Evolutionary conservation across 441 rosid genomes (phyloP).

Genomic region (Rhodomyrtus psidioides): DNA sequence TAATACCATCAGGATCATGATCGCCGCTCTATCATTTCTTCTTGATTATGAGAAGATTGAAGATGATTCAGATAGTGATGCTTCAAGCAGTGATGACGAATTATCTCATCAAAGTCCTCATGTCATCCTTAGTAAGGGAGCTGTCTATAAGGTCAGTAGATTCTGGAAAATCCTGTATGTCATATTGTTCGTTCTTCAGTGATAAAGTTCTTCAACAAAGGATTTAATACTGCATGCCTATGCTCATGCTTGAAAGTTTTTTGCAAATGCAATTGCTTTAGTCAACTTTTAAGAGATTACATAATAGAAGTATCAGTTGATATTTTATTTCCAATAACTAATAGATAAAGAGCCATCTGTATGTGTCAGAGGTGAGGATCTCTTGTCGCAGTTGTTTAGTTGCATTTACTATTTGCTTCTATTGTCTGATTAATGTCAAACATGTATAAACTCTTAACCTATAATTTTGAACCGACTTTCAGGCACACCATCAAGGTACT

Average conservation of each 20-base stretch:
- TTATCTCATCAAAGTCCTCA: conserved; percentile 30
- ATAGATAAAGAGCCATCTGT: neutral
- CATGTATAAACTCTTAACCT: neutral
- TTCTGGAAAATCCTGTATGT: neutral
- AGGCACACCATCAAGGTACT: conserved; percentile 87
- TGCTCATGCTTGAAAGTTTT: neutral
- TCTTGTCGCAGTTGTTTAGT: neutral
- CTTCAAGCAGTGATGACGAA: conserved; percentile 71
- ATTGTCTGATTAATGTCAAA: neutral
- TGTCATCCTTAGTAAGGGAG: conserved; percentile 47
- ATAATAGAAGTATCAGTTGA: neutral
- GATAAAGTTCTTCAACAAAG: neutral
- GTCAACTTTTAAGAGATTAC: neutral
- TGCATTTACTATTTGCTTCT: neutral
- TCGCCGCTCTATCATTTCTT: conserved; percentile 69
- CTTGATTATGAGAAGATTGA: conserved; percentile 85
- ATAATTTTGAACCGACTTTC: conserved; percentile 7
- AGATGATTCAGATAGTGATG: conserved; percentile 67
- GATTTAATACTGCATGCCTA: neutral
- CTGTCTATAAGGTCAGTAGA: conserved; percentile 69
- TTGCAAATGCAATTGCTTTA: neutral
- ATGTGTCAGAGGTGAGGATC: neutral
- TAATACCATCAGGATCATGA: conserved; percentile 59
- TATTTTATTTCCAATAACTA: neutral
- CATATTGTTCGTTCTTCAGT: neutral